phyloP scores from a whole-genome alignment of 1,139 yeast species.

The Taiozyma sp. region DNA sequence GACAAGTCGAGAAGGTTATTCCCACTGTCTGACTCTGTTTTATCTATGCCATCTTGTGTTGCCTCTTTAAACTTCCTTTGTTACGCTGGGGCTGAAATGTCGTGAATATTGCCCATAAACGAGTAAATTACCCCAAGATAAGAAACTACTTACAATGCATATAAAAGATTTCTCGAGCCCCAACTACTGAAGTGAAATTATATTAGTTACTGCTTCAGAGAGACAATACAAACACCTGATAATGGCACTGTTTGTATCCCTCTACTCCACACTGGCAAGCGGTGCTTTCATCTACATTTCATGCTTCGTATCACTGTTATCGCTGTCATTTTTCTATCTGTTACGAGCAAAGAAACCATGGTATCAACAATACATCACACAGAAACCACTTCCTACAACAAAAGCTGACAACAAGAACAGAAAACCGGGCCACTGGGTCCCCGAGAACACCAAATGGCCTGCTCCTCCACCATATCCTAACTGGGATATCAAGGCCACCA shows the following conservation, averaged over 20 bases:
- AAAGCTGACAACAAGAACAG: conserved; percentile 33
- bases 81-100: background rate
- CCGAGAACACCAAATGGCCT: conserved; percentile 49
- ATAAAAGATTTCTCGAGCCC: background rate
- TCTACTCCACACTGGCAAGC: background rate
- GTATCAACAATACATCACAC: conserved; percentile 1
- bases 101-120: background rate
- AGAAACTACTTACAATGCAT: background rate
- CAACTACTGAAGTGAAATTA: background rate
- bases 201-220: background rate
- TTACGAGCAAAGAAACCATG: background rate
- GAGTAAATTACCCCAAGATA: background rate
- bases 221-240: background rate
- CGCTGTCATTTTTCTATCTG: background rate
- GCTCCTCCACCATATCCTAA: conserved; percentile 39
- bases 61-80: background rate
- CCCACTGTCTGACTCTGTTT: background rate
- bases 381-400: background rate
- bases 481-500: conserved; percentile 49
- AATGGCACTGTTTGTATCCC: background rate
- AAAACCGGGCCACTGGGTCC: conserved; percentile 43
- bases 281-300: background rate
- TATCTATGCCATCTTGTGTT: background rate
- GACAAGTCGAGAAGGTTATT: background rate
- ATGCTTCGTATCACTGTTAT: background rate